Conservation (phyloP, 108 stramenopile genomes). For the Stephanodiscus minutulus region DNA sequence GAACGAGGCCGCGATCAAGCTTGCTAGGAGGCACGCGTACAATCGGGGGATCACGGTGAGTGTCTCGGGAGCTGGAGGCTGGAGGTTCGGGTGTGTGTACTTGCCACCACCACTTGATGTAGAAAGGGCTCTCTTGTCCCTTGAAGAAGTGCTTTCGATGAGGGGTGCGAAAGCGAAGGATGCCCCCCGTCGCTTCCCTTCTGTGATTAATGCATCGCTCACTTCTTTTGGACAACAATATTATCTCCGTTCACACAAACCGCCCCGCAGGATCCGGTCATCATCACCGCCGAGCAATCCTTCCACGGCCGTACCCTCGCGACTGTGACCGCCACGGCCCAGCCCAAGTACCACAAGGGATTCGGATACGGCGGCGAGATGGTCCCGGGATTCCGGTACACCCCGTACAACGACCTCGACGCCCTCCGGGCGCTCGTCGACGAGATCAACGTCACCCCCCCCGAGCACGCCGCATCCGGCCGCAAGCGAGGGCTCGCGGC, state of each 20-base stretch:
- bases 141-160: no score
- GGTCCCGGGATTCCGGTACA: constrained; percentile 89
- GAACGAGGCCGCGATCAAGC: constrained; percentile 97
- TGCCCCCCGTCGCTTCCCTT: no score
- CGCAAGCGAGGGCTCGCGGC: constrained; percentile 84
- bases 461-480: constrained; percentile 60
- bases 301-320: constrained; percentile 97
- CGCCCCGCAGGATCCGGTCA: constrained; percentile 75
- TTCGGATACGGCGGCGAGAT: constrained; percentile 86
- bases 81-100: no score
- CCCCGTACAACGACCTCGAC: constrained; percentile 89
- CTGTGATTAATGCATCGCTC: background rate
- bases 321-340: constrained; percentile 94
- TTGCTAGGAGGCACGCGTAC: constrained; percentile 86
- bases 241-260: no score
- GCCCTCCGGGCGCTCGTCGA: constrained; percentile 74
- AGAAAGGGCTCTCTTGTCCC: no score
- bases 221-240: no score
- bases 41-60: constrained; percentile 77
- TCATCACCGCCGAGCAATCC: constrained; percentile 89
- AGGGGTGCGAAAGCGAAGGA: no score
- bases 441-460: constrained; percentile 65
- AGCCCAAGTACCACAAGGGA: constrained; percentile 96
- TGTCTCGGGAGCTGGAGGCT: no score
- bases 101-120: no score